Evolutionary conservation across 805 yeast species (phyloP).

Genomic region (Schizosaccharomyces lindneri): DNA sequence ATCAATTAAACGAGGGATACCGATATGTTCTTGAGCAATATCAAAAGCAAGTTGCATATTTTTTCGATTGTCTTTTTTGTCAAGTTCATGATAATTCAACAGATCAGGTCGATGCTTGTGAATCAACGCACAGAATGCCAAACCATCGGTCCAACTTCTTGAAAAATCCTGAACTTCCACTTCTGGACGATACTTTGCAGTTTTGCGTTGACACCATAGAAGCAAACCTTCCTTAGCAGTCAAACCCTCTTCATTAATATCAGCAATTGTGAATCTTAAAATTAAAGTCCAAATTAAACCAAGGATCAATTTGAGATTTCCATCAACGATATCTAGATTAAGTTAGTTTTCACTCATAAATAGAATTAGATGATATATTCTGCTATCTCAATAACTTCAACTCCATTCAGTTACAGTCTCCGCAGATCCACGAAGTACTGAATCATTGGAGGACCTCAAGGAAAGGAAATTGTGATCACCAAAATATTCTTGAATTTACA

Average conservation of each 20-base stretch:
- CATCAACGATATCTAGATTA: slow-evolving; percentile 52
- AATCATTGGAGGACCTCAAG: too few relatives aligned
- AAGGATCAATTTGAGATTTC: slow-evolving; percentile 72
- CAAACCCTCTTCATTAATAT: slow-evolving; percentile 17
- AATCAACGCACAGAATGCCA: slow-evolving; percentile 25
- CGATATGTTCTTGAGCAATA: slow-evolving; percentile 21
- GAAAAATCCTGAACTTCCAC: slow-evolving; percentile 25
- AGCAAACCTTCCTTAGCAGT: slow-evolving; percentile 21
- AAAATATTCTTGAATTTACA: neutral
- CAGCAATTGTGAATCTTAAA: slow-evolving; percentile 16
- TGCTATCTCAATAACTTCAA: too few relatives aligned
- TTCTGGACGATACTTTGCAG: slow-evolving; percentile 15
- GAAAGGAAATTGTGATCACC: too few relatives aligned
- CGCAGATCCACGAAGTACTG: neutral
- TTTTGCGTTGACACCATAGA: slow-evolving; percentile 29
- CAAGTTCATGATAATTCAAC: slow-evolving; percentile 15
- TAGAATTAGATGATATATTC: neutral
- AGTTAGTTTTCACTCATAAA: neutral
- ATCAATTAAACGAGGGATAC: slow-evolving; percentile 29
- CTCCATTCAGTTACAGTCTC: too few relatives aligned
- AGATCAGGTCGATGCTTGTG: slow-evolving; percentile 20
- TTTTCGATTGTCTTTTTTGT: slow-evolving; percentile 12
- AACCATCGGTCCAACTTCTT: slow-evolving; percentile 28
- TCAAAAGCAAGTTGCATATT: slow-evolving; percentile 18
- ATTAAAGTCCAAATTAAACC: slow-evolving; percentile 60